Base-by-base conservation (phyloP, 306 rosid genomes). In the Cicer judaicum region DNA sequence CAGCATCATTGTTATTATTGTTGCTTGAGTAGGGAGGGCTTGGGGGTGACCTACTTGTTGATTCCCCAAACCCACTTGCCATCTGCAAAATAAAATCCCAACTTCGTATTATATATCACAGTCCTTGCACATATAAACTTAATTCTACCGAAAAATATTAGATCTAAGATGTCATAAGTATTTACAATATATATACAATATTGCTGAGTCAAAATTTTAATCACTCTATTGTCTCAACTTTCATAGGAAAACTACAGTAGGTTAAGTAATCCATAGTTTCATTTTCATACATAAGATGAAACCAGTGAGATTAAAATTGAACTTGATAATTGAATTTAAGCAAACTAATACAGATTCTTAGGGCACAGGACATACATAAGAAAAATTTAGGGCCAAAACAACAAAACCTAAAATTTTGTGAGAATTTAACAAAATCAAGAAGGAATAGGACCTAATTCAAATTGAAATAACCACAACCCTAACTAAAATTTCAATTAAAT, bases 11-110 rank as follows among this genome's bases (percentile, higher is more conserved):
- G 76, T 84, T 89, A 57, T 62, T 82, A 39, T 79, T 85, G 57
- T 73, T 81, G 75, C 85, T 67, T 1, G 88, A 81, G 80, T 6
- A 84, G 4, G 94, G 85, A 59, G 91, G 87, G 77, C 83, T 89
- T 83, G 86, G 89, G 68, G 92, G 83, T 15, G 87, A 68, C 88
- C 88, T 86, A 76, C 92, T 86, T 38, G 81, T 79, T 56, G 96
- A 90, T 84, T 88, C 95, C 84, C 90, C 88, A 70, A 89, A 85
- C 79, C 92, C 92, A 64, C 88, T 86, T 38, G 75, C 87, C 98
- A 93, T 93, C 78, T 77, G 85, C 60, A 43, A 10, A 76, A 21
- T 74, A 48, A 8, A 76, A 21, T 50, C 76, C 71, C 43, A 76
- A 49, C 59, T 66, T 78, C 64, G 65, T 10, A 78, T 82, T 43